These are phyloP conservation scores for Oryza longistaminata DNA, from an alignment of 176 grass and related monocot genomes.

Conservation along the genomic window DNA sequence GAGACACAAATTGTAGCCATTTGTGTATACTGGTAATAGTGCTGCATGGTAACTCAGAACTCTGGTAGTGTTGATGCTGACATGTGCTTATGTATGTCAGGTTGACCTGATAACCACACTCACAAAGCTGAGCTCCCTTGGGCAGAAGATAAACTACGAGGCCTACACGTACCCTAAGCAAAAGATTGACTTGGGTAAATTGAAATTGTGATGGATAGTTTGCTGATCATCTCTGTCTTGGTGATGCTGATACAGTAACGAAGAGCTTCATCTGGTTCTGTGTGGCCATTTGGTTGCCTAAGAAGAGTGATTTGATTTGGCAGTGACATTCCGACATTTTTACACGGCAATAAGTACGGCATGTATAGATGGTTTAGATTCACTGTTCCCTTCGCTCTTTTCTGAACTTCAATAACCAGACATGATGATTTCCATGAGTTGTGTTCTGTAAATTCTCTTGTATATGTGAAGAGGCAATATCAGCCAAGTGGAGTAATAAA, in stretches of 20 bases:
- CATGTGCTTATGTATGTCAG: conserved; percentile 43
- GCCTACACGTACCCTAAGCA: conserved; percentile 85
- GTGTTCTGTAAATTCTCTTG: conserved; percentile 1
- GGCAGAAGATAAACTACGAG: conserved; percentile 94
- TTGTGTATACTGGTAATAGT: neutral
- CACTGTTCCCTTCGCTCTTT: neutral
- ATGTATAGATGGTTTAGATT: conserved; percentile 19
- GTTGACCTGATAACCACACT: conserved; percentile 96
- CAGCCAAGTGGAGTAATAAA: neutral
- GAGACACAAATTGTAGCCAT: no score
- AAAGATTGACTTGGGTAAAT: conserved; percentile 79
- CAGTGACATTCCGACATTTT: neutral
- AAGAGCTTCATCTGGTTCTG: neutral
- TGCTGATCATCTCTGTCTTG: neutral
- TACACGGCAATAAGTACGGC: neutral
- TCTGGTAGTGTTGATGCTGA: neutral
- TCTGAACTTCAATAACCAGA: neutral
- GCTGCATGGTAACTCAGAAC: neutral
- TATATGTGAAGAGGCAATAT: neutral
- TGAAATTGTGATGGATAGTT: conserved; percentile 67
- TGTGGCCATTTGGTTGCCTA: neutral
- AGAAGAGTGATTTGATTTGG: conserved; percentile 14
- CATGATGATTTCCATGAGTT: neutral
- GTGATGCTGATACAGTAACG: neutral
- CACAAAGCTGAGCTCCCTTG: conserved; percentile 84